These are phyloP conservation scores for Hanseniaspora taiwanica DNA, from an alignment of 805 yeast species.

Conservation along the genomic window DNA sequence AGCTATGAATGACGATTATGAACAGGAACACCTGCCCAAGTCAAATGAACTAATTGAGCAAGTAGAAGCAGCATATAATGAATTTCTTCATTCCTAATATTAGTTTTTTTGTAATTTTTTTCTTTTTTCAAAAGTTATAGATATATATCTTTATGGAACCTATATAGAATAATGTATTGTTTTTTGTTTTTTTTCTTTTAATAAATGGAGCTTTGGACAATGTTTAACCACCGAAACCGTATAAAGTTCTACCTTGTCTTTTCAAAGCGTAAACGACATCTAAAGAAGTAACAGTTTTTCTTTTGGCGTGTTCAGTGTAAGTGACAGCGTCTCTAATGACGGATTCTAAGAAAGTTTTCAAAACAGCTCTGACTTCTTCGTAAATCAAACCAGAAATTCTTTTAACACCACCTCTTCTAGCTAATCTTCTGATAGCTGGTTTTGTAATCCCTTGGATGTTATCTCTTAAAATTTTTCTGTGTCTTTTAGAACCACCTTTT, in stretches of 20 bases:
- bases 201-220: not conserved
- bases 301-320: constrained; percentile 99
- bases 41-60: constrained; percentile 17
- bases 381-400: constrained; percentile 97
- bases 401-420: constrained; percentile 99
- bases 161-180: too few species aligned
- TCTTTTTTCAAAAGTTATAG: too few species aligned
- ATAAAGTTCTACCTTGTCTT: constrained; percentile 99
- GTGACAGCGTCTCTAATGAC: constrained; percentile 98
- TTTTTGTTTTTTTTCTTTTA: too few species aligned
- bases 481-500: constrained; percentile 99
- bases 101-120: too few species aligned
- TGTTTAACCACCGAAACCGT: constrained; percentile 97
- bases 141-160: too few species aligned
- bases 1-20: constrained; percentile 23
- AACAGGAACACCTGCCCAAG: constrained; percentile 12
- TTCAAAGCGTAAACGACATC: constrained; percentile 98
- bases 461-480: constrained; percentile 97
- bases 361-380: constrained; percentile 96
- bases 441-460: constrained; percentile 98
- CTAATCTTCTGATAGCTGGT: constrained; percentile 99
- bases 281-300: constrained; percentile 97
- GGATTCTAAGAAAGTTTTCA: constrained; percentile 87
- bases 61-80: constrained; percentile 14
- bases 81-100: too few species aligned